Evolutionary conservation across 305 asterid genomes (phyloP).

Genomic region (Stenogyne calaminthoides): DNA sequence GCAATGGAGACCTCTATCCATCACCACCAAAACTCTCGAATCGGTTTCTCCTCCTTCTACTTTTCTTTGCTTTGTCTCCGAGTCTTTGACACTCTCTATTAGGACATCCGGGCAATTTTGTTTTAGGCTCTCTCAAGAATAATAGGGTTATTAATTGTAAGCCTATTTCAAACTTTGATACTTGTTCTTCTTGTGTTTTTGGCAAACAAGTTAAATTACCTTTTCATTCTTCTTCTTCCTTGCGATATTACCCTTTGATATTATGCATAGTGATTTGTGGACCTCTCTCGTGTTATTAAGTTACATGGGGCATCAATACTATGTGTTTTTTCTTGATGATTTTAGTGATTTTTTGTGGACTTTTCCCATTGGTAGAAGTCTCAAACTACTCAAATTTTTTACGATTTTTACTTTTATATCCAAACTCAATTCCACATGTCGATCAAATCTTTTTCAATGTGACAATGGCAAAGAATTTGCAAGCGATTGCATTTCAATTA

Average conservation of each 20-base stretch:
- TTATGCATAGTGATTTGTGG: not conserved
- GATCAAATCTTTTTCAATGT: not conserved
- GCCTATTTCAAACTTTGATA: not conserved
- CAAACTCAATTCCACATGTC: not conserved
- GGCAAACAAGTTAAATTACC: not conserved
- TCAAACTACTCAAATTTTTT: not conserved
- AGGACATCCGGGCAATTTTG: not conserved
- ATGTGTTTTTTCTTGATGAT: not conserved
- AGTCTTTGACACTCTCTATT: not conserved
- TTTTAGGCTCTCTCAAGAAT: not conserved
- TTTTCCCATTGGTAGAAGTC: not conserved
- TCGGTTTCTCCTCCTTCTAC: not conserved
- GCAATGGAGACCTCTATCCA: not conserved
- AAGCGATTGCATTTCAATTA: not conserved
- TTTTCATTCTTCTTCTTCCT: not conserved
- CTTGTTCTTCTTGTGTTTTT: not conserved
- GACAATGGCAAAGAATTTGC: not conserved
- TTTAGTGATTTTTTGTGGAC: not conserved
- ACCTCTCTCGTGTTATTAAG: no score
- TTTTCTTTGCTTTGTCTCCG: not conserved
- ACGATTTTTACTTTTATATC: not conserved
- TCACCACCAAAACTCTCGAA: not conserved
- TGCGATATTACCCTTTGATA: not conserved
- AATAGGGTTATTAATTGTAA: not conserved
- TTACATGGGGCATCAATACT: no score